Conservation (phyloP, 2,329 filamentous ascomycete species). For the Pseudonectria foliicola region DNA sequence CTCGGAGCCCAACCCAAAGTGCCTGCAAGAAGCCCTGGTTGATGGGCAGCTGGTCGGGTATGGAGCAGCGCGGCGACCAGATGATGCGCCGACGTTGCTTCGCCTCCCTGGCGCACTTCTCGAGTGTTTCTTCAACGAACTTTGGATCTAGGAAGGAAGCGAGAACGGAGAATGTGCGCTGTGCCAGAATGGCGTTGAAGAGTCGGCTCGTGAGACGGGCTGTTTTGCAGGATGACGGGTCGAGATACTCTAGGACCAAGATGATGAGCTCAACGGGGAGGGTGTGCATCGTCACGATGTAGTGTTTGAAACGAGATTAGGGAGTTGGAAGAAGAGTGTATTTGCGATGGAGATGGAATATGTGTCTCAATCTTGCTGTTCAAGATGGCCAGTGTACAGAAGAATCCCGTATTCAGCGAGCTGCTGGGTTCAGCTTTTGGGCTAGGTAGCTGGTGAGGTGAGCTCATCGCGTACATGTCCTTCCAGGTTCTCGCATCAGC, state of each 20-base stretch:
- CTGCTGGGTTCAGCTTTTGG: too few relatives aligned
- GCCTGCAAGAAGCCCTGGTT: constrained; percentile 26
- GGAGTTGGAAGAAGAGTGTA: background rate
- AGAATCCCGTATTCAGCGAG: too few relatives aligned
- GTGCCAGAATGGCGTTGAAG: constrained; percentile 26
- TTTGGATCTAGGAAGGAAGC: constrained; percentile 23
- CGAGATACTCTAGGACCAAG: constrained; percentile 22
- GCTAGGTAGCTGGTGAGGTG: too few relatives aligned
- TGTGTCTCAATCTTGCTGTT: too few relatives aligned
- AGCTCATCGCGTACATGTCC: too few relatives aligned
- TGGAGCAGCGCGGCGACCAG: constrained; percentile 30
- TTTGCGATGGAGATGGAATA: background rate
- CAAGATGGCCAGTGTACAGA: too few relatives aligned
- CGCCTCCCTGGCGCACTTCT: constrained; percentile 16
- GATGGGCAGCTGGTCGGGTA: constrained; percentile 23
- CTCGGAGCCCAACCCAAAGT: constrained; percentile 21
- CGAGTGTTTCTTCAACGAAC: constrained; percentile 17
- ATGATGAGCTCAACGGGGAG: constrained; percentile 26
- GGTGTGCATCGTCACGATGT: constrained; percentile 19
- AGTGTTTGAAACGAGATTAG: background rate
- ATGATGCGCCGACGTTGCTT: constrained; percentile 18
- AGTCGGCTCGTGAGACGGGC: constrained; percentile 26
- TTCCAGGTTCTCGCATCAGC: too few relatives aligned
- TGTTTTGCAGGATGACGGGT: constrained; percentile 13
- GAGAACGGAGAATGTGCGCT: constrained; percentile 21